Conservation (phyloP, 352 stramenopile species). For the Pelagophyceae sp. region DNA sequence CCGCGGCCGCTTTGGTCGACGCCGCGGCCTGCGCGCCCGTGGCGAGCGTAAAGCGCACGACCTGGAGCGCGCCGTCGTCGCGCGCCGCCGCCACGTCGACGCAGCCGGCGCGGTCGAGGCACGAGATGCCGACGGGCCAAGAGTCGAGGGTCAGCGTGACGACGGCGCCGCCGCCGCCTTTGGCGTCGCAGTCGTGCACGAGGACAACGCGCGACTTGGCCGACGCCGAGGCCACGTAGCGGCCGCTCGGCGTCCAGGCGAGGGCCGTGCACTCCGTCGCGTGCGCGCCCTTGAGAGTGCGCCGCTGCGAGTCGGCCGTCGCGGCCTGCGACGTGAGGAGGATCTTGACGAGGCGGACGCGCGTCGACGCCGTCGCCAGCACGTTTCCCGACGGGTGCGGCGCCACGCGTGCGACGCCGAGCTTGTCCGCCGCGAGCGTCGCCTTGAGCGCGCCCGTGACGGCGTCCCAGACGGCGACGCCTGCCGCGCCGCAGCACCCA, state of each 20-base stretch:
- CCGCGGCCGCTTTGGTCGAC: neutral
- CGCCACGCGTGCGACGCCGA: neutral
- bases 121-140: neutral
- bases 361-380: neutral
- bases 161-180: neutral
- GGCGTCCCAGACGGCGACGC: neutral
- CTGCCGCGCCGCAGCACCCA: neutral
- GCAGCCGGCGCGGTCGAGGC: neutral
- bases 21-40: neutral
- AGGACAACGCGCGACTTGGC: neutral
- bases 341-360: neutral
- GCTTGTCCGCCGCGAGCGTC: neutral
- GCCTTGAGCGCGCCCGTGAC: neutral
- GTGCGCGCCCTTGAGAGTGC: neutral
- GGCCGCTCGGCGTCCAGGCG: neutral
- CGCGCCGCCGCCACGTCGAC: neutral
- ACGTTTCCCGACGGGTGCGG: neutral
- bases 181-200: neutral
- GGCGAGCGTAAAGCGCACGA: neutral
- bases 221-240: neutral
- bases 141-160: neutral
- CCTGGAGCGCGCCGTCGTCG: neutral
- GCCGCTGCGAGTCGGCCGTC: neutral
- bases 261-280: neutral
- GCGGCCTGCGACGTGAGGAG: neutral